phyloP scores from a whole-genome alignment of 805 yeast species.

The Wickerhamiella vanderwaltii region DNA sequence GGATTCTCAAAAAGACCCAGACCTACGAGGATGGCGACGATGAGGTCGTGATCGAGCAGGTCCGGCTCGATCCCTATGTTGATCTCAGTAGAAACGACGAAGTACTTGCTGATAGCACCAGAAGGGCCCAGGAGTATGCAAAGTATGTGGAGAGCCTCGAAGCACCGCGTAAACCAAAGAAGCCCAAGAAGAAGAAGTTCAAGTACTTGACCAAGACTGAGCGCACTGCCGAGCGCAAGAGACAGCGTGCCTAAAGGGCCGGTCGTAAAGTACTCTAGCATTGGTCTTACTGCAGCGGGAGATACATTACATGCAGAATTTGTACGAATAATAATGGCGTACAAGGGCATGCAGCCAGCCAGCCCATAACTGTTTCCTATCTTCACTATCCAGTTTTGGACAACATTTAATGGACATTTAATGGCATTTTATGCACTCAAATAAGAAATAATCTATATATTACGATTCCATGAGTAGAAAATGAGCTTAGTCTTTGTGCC shows the following conservation, averaged over 20 bases:
- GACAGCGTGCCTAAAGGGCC: neutral
- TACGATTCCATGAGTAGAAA: no score
- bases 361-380: neutral
- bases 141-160: conserved; percentile 41
- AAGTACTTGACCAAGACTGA: conserved; percentile 76
- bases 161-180: conserved; percentile 17
- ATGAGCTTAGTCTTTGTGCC: no score
- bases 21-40: conserved; percentile 28
- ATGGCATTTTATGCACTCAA: no score
- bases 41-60: conserved; percentile 45
- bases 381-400: no score
- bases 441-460: no score
- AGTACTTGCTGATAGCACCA: conserved; percentile 60
- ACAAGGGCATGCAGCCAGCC: neutral
- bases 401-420: no score
- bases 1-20: conserved; percentile 32
- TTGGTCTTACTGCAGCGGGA: no score
- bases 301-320: no score
- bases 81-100: conserved; percentile 54
- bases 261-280: no score
- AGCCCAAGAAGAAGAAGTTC: conserved; percentile 55
- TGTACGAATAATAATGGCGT: no score
- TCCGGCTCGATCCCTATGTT: conserved; percentile 50
- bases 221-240: conserved; percentile 34
- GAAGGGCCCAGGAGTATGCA: conserved; percentile 76